Evolutionary conservation across 495 filamentous ascomycete species (phyloP).

Genomic region (Acidiella bohemica): DNA sequence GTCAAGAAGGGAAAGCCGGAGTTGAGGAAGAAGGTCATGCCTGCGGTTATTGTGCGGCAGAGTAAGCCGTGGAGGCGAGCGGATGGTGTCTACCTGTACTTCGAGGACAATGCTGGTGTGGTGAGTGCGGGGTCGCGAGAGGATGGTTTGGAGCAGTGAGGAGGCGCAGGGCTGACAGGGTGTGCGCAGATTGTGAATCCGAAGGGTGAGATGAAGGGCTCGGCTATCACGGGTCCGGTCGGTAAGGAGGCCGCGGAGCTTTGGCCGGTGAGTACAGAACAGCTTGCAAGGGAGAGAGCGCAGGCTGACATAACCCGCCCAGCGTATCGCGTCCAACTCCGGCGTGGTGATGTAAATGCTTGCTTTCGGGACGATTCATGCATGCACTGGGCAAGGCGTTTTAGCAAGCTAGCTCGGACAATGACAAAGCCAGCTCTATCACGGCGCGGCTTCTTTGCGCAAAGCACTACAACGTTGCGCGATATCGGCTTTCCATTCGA

Average conservation of each 20-base stretch:
- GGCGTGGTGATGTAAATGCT: slow-evolving; percentile 92
- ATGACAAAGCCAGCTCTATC: too few species aligned
- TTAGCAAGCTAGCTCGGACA: background rate
- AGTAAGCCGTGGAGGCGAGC: slow-evolving; percentile 97
- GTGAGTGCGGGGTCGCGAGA: slow-evolving; percentile 41
- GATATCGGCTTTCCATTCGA: too few species aligned
- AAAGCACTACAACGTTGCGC: too few species aligned
- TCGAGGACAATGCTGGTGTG: slow-evolving; percentile 99
- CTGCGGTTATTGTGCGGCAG: slow-evolving; percentile 93
- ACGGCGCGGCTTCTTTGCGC: too few species aligned
- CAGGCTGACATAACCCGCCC: too few species aligned
- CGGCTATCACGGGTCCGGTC: slow-evolving; percentile 95
- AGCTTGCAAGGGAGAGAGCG: too few species aligned
- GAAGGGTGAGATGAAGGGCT: slow-evolving; percentile 99
- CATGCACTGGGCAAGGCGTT: slow-evolving; percentile 1
- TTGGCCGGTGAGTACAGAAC: slow-evolving; percentile 71
- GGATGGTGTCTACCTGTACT: slow-evolving; percentile 98
- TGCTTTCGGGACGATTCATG: background rate
- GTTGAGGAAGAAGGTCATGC: slow-evolving; percentile 99
- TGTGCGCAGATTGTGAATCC: slow-evolving; percentile 84
- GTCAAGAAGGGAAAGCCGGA: slow-evolving; percentile 99
- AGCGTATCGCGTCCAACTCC: slow-evolving; percentile 99
- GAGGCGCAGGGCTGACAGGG: background rate
- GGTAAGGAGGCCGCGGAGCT: slow-evolving; percentile 99
- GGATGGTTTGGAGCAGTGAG: background rate